Conservation (phyloP, 495 filamentous ascomycete genomes). For the Penicillium cosmopolitanum region DNA sequence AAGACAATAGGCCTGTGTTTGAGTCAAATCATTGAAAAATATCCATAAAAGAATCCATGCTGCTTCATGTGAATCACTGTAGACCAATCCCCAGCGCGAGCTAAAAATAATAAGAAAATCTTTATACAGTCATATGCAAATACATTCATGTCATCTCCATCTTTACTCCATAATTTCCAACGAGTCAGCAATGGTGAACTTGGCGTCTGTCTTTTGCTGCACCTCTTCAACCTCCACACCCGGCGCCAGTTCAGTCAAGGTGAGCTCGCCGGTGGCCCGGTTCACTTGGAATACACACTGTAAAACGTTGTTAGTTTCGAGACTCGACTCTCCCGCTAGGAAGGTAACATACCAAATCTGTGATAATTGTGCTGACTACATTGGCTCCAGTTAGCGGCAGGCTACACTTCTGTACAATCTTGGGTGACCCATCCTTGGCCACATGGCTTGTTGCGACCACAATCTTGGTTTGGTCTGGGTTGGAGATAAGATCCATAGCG, state of each 20-base stretch:
- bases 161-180: conserved; percentile 75
- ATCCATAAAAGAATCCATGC: background rate
- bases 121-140: background rate
- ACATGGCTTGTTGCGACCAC: conserved; percentile 93
- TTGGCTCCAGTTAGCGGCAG: conserved; percentile 85
- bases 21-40: background rate
- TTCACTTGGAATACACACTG: conserved; percentile 86
- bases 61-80: background rate
- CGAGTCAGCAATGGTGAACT: conserved; percentile 71
- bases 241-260: conserved; percentile 80
- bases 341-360: conserved; percentile 69
- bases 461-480: conserved; percentile 83
- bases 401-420: conserved; percentile 83
- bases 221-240: conserved; percentile 87
- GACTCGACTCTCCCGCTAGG: background rate
- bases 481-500: conserved; percentile 92
- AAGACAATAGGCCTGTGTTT: background rate
- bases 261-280: conserved; percentile 70
- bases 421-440: conserved; percentile 84
- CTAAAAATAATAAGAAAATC: background rate
- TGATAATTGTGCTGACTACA: conserved; percentile 90
- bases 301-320: background rate
- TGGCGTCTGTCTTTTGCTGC: conserved; percentile 80
- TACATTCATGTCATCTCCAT: background rate
- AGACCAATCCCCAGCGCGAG: background rate